Conservation (phyloP, 805 yeast species). For the Monosporozyma yasuniensis region DNA sequence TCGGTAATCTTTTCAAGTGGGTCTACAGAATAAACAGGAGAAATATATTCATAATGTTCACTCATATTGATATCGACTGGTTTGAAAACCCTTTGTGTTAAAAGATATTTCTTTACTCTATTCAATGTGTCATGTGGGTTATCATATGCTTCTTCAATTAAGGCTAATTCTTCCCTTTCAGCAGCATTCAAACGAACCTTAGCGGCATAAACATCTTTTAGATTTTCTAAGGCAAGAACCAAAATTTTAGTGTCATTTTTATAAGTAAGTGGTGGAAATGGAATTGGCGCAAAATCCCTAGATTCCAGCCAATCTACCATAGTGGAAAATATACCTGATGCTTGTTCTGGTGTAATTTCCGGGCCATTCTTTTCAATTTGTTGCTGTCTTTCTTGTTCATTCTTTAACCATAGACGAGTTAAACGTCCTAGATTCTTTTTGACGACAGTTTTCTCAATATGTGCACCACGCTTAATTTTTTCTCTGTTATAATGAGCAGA, state of each 20-base stretch:
- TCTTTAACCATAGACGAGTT: slow-evolving; percentile 84
- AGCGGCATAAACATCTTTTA: slow-evolving; percentile 72
- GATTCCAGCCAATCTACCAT: slow-evolving; percentile 89
- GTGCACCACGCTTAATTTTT: slow-evolving; percentile 77
- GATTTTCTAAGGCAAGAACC: slow-evolving; percentile 78
- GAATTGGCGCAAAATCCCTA: slow-evolving; percentile 75
- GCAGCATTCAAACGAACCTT: slow-evolving; percentile 72
- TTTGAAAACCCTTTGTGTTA: slow-evolving; percentile 87
- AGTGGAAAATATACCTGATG: slow-evolving; percentile 74
- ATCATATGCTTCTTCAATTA: slow-evolving; percentile 94
- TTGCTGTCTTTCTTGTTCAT: slow-evolving; percentile 83
- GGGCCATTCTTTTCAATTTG: slow-evolving; percentile 81
- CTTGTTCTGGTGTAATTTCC: slow-evolving; percentile 75
- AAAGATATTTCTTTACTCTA: slow-evolving; percentile 68
- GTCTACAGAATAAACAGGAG: slow-evolving; percentile 82
- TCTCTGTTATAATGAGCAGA: slow-evolving; percentile 91
- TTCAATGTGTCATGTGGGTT: slow-evolving; percentile 90
- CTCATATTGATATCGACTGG: slow-evolving; percentile 82
- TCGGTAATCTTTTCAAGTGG: slow-evolving; percentile 94
- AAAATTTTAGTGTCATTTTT: slow-evolving; percentile 88
- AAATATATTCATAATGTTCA: slow-evolving; percentile 76
- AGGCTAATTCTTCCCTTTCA: slow-evolving; percentile 85
- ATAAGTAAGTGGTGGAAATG: slow-evolving; percentile 87
- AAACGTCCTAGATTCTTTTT: slow-evolving; percentile 87
- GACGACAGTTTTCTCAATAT: slow-evolving; percentile 89